Base-by-base conservation (phyloP, 441 rosid genomes). In the Adansonia madagascariensis region DNA sequence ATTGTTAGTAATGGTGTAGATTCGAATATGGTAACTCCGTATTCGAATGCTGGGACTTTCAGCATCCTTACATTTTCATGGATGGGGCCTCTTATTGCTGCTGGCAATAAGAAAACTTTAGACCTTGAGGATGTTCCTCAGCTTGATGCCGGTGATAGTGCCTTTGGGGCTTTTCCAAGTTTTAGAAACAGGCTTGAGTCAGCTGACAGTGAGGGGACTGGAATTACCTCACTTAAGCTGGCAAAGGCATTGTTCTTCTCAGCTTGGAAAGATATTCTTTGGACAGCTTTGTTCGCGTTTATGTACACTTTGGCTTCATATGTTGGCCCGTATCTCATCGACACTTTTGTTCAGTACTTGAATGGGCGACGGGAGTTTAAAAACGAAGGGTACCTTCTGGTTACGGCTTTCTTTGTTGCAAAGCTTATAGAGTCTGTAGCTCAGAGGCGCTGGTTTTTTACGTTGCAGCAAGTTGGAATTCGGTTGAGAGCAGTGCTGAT, bases 41-140 rank as follows among this genome's bases (percentile, higher is more conserved):
- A 84, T 76, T 81, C 94, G 7, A 86, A 85, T 70, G 97, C 93
- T 68, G 85, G 95, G 59, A 60, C 87, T 62, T 81, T 91, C 71
- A 88, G 90, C 71, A 63, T 83, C 64, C 77, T 89, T 64, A 87
- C 91, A 49, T 92, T 95, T 89, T 88, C 95, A 55, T 91, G 97
- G 98, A 78, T 91, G 87, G 84, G 84, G 70, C 86, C 92, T 75
- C 79, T 93, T 22, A 83, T 95, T 82, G 86, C 89, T 17, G 35
- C 73, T 61, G 99, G 99, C 71, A 91, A 92, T 68, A 93, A 88
- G 88, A 93, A 93, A 83, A 74, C 88, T 52, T 80, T 93, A 79
- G 92, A 93, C 90, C 89, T 84, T 27, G 88, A 92, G 68, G 97
- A 95, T 82, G 95, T 93, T 77, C 95, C 99, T 82, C 95, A 95